Conservation (phyloP, 306 rosid species). For the Cyclanthera cordifolia region DNA sequence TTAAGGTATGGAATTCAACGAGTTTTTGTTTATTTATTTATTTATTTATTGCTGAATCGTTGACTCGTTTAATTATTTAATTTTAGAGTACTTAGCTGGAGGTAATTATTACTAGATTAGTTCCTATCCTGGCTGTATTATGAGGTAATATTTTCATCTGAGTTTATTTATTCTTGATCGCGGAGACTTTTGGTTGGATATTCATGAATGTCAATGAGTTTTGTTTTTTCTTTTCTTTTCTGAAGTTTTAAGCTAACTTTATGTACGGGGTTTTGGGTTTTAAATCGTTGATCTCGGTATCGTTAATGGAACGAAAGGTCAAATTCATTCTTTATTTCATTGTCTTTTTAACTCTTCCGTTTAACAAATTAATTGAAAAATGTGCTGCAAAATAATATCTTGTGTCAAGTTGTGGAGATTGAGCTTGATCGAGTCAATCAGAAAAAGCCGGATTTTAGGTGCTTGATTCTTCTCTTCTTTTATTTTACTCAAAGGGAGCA, state of each 20-base stretch:
- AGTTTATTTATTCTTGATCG: background rate
- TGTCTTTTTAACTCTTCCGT: background rate
- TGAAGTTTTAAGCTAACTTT: too few species aligned
- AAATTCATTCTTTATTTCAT: background rate
- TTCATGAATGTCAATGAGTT: too few species aligned
- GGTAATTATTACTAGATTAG: constrained; percentile 4
- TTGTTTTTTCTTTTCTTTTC: too few species aligned
- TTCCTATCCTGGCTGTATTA: background rate
- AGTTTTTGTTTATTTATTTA: too few species aligned
- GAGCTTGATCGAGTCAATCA: too few species aligned
- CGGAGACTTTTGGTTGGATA: too few species aligned
- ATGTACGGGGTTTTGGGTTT: too few species aligned
- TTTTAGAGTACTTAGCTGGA: background rate
- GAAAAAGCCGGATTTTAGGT: too few species aligned
- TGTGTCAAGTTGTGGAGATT: background rate
- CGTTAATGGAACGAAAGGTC: constrained; percentile 20
- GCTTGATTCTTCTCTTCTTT: too few species aligned
- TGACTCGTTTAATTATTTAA: background rate
- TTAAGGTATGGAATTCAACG: background rate
- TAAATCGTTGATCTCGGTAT: background rate
- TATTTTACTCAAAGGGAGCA: constrained; percentile 10
- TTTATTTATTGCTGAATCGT: background rate
- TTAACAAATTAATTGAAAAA: background rate
- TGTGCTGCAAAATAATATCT: background rate
- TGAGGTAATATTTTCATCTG: background rate